phyloP scores from a whole-genome alignment of 805 yeast species.

The Yamadazyma tumulicola region DNA sequence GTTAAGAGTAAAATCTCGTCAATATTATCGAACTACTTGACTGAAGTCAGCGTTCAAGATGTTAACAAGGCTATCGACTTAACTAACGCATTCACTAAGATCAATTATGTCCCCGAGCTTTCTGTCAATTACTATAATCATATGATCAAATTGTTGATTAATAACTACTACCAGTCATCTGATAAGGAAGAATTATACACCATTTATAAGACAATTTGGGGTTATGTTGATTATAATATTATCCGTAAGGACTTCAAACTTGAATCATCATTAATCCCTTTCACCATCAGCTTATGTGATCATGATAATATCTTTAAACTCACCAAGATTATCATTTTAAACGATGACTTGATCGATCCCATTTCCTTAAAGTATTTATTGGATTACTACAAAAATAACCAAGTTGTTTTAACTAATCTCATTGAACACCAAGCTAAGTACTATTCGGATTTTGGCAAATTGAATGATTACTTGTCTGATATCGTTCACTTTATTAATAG shows the following conservation, averaged over 20 bases:
- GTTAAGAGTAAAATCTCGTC: constrained; percentile 29
- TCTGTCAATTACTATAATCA: constrained; percentile 26
- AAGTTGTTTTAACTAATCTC: constrained; percentile 28
- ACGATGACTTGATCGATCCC: constrained; percentile 27
- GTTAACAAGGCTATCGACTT: constrained; percentile 21
- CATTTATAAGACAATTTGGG: constrained; percentile 21
- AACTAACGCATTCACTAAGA: constrained; percentile 23
- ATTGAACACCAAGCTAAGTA: constrained; percentile 32
- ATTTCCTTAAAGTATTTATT: constrained; percentile 27
- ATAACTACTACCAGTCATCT: constrained; percentile 13
- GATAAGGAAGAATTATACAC: neutral
- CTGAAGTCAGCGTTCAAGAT: constrained; percentile 17
- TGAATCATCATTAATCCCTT: constrained; percentile 25
- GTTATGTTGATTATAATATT: constrained; percentile 29
- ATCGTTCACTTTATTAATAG: constrained; percentile 19
- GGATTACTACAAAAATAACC: constrained; percentile 27
- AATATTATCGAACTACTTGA: constrained; percentile 43
- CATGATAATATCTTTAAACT: constrained; percentile 31
- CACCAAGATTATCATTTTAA: constrained; percentile 32
- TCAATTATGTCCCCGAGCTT: constrained; percentile 35
- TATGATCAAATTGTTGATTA: constrained; percentile 24
- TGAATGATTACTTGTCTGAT: constrained; percentile 32
- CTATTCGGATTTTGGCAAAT: constrained; percentile 16
- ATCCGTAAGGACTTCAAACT: constrained; percentile 31
- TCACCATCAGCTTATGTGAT: constrained; percentile 32